These are phyloP conservation scores for Linaria vulgaris DNA, from an alignment of 257 asterid genomes.

Conservation along the genomic window DNA sequence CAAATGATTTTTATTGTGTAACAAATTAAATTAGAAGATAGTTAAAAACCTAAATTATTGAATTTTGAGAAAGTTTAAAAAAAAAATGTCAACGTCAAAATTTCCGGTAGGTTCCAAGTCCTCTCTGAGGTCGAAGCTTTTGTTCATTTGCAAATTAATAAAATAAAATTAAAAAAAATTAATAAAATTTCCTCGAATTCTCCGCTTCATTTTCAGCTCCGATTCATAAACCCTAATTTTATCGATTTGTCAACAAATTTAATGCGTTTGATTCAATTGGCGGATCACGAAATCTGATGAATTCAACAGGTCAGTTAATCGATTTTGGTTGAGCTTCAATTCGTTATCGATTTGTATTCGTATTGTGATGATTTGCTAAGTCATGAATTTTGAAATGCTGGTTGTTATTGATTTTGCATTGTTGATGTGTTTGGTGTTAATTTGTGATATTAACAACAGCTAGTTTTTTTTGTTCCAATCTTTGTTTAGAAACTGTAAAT, in stretches of 20 bases:
- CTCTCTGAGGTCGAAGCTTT: constrained; percentile 20
- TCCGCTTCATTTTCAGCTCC: constrained; percentile 18
- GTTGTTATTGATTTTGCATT: background rate
- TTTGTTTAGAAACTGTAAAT: constrained; percentile 16
- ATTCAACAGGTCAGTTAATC: constrained; percentile 31
- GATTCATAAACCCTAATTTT: constrained; percentile 28
- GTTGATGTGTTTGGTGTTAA: constrained; percentile 25
- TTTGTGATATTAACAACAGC: constrained; percentile 9
- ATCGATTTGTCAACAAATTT: background rate
- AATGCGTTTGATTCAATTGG: constrained; percentile 4
- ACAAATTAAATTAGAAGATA: no score
- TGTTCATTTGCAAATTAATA: constrained; percentile 17
- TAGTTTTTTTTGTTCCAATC: constrained; percentile 9
- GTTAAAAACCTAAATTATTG: no score
- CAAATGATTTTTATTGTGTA: no score
- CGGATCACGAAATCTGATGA: constrained; percentile 10
- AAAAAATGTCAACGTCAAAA: constrained; percentile 22
- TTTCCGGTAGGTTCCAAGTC: constrained; percentile 19
- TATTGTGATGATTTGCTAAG: background rate
- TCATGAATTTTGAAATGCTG: constrained; percentile 14
- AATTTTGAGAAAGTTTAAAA: background rate
- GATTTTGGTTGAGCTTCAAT: background rate
- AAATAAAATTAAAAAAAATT: no score
- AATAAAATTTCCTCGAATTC: constrained; percentile 18
- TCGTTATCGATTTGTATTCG: constrained; percentile 1